Percentiles rank a stretch among this genome's conserved stretches.
These are phyloP conservation scores for Sungouiella thailandica DNA, from an alignment of 805 yeast species.

Conservation along the genomic window DNA sequence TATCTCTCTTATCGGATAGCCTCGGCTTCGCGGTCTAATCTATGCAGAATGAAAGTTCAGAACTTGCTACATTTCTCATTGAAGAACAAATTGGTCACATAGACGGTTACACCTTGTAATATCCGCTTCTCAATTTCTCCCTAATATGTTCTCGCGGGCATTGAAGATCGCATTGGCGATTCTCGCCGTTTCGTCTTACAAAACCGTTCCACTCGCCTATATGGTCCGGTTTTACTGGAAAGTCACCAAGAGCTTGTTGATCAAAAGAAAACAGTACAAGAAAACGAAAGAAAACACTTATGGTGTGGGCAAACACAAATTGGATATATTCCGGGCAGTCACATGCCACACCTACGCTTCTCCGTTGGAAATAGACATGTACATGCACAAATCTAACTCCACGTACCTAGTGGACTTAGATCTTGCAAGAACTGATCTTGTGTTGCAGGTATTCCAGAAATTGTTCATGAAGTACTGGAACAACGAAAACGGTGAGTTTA, in stretches of 20 bases:
- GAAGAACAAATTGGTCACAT: too few species aligned
- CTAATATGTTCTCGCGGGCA: too few species aligned
- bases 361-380: constrained; percentile 78
- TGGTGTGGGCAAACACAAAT: constrained; percentile 22
- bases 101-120: too few species aligned
- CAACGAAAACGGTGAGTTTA: constrained; percentile 32
- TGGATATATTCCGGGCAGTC: constrained; percentile 40
- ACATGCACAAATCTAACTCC: constrained; percentile 82
- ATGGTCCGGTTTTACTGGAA: constrained; percentile 55
- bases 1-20: too few species aligned
- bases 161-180: too few species aligned
- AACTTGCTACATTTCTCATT: too few species aligned
- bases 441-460: constrained; percentile 54
- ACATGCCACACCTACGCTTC: constrained; percentile 54
- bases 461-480: constrained; percentile 44
- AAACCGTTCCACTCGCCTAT: constrained; percentile 66
- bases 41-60: too few species aligned
- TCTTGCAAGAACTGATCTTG: constrained; percentile 62
- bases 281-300: constrained; percentile 27
- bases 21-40: too few species aligned
- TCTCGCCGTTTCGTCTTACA: constrained; percentile 43
- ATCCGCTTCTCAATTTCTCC: too few species aligned
- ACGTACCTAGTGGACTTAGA: constrained; percentile 83
- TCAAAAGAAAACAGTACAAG: constrained; percentile 25
- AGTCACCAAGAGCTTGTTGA: constrained; percentile 36